Evolutionary conservation across 1,139 yeast species (phyloP).

Genomic region (Candida sp.): DNA sequence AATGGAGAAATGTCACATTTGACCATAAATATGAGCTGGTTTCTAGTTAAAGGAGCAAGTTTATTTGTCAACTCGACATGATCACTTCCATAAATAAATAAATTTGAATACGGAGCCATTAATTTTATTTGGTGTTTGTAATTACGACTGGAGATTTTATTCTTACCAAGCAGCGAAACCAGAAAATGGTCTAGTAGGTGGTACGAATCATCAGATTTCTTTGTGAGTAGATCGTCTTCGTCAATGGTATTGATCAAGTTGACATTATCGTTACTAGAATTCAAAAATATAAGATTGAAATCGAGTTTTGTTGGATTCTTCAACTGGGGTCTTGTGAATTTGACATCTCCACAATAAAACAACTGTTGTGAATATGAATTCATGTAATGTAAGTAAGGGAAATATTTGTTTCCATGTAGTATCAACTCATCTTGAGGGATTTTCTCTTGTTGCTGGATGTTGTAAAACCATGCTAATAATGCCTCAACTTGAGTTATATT

Average conservation of each 20-base stretch:
- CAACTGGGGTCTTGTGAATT: not conserved
- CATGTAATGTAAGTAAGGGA: not conserved
- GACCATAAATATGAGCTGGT: conserved; percentile 13
- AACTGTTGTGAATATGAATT: not conserved
- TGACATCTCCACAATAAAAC: not conserved
- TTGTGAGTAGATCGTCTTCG: conserved; percentile 1
- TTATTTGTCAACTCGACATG: conserved; percentile 5
- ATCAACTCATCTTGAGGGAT: not conserved
- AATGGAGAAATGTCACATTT: conserved; percentile 12
- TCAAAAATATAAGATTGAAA: conserved; percentile 11
- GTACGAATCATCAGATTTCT: not conserved
- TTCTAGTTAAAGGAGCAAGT: conserved; percentile 3
- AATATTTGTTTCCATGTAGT: not conserved
- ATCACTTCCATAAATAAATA: conserved; percentile 22
- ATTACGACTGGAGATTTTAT: conserved; percentile 29
- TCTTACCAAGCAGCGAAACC: not conserved
- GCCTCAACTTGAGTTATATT: not conserved
- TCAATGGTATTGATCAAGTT: conserved; percentile 11
- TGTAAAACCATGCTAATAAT: not conserved
- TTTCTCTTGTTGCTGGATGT: not conserved
- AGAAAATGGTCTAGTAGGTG: not conserved
- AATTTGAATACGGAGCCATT: conserved; percentile 31
- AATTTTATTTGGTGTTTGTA: conserved; percentile 27
- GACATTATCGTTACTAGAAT: conserved; percentile 9
- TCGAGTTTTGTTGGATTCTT: not conserved